phyloP scores from a whole-genome alignment of 108 stramenopile genomes.

The Poteriospumella lacustris region DNA sequence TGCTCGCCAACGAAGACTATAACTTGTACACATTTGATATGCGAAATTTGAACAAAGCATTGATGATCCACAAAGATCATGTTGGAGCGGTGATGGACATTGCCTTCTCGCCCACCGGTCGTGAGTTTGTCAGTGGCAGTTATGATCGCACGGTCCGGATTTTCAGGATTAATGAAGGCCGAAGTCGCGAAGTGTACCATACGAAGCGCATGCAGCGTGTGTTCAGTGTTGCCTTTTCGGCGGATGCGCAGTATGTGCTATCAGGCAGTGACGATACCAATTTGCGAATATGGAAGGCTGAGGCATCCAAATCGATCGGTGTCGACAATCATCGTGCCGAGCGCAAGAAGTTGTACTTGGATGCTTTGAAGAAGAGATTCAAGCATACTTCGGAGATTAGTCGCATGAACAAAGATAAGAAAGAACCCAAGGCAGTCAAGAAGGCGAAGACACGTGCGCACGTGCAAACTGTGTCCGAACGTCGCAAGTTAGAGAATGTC shows the following conservation, averaged over 20 bases:
- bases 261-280: constrained; percentile 95
- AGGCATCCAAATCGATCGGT: constrained; percentile 80
- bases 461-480: constrained; percentile 79
- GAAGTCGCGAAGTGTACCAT: constrained; percentile 83
- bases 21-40: constrained; percentile 95
- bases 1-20: constrained; percentile 85
- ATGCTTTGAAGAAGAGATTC: constrained; percentile 66
- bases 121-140: constrained; percentile 85
- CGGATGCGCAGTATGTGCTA: constrained; percentile 82
- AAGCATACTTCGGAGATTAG: constrained; percentile 80
- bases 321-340: constrained; percentile 76
- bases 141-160: constrained; percentile 94
- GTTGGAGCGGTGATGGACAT: constrained; percentile 88
- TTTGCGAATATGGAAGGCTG: constrained; percentile 91
- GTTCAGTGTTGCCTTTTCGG: constrained; percentile 82
- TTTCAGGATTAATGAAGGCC: constrained; percentile 66
- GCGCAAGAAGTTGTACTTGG: constrained; percentile 68
- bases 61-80: constrained; percentile 91
- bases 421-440: constrained; percentile 83
- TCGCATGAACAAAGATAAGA: constrained; percentile 71
- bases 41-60: constrained; percentile 75
- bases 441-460: constrained; percentile 72
- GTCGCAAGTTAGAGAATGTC: constrained; percentile 77
- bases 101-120: constrained; percentile 88
- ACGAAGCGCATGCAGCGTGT: constrained; percentile 98